phyloP scores from a whole-genome alignment of 331 rosid species.

The Pyracantha coccinea region DNA sequence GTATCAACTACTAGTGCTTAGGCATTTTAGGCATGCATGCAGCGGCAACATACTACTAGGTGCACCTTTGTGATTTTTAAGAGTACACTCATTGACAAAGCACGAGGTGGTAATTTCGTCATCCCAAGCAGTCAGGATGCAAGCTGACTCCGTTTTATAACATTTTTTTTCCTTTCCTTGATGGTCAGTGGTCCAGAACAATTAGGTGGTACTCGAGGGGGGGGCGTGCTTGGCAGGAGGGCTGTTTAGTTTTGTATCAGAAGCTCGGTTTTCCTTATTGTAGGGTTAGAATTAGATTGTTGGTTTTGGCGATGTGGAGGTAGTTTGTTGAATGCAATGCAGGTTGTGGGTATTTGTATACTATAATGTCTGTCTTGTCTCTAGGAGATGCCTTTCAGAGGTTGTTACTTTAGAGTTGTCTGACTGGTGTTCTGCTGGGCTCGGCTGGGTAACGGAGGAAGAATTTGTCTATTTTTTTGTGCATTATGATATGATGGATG shows the following conservation, averaged over 20 bases:
- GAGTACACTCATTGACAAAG: conserved; percentile 7
- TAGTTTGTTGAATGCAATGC: not conserved
- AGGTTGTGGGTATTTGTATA: not conserved
- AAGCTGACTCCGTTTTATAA: not conserved
- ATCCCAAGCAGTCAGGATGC: conserved; percentile 16
- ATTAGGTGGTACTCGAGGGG: conserved; percentile 6
- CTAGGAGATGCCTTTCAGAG: not conserved
- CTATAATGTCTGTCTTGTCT: not conserved
- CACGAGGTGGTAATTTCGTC: conserved; percentile 11
- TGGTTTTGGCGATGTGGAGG: conserved; percentile 2
- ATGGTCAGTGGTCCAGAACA: not conserved
- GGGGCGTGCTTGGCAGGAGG: conserved; percentile 3
- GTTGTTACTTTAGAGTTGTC: not conserved
- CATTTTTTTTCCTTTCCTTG: not conserved
- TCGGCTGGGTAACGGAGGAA: not conserved
- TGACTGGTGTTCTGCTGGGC: not conserved
- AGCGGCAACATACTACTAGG: not conserved
- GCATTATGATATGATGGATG: too few relatives aligned
- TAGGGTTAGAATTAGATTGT: not conserved
- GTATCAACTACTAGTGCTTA: conserved; percentile 2
- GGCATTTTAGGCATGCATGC: not conserved
- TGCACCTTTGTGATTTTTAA: conserved; percentile 1
- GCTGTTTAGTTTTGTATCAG: conserved; percentile 8
- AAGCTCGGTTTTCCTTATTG: not conserved
- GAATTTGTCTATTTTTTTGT: not conserved